Evolutionary conservation across 2,329 filamentous ascomycete genomes (phyloP).

Genomic region (Fusarium falciforme): DNA sequence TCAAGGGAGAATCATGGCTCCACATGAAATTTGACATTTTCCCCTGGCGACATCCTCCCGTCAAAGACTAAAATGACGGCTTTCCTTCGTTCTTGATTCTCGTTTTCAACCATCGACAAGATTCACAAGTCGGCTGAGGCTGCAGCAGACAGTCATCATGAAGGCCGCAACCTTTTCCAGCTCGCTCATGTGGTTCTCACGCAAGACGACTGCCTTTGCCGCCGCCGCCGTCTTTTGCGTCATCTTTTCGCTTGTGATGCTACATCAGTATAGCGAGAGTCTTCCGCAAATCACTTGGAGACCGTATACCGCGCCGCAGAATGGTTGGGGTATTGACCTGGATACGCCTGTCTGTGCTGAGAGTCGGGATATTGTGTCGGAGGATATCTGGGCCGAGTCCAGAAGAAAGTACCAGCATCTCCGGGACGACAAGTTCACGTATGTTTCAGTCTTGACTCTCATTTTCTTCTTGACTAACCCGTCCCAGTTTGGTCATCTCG

Average conservation of each 20-base stretch:
- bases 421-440: conserved; percentile 48
- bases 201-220: background rate
- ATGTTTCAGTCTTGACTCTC: conserved; percentile 16
- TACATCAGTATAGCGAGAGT: background rate
- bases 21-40: background rate
- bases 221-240: background rate
- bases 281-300: background rate
- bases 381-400: conserved; percentile 7
- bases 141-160: background rate
- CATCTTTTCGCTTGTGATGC: background rate
- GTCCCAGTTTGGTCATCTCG: conserved; percentile 47
- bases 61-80: background rate
- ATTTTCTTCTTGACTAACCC: background rate
- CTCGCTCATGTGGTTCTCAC: background rate
- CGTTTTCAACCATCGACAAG: background rate
- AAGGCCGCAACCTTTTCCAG: background rate
- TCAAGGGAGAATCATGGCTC: background rate
- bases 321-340: background rate
- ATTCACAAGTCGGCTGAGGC: background rate
- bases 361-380: background rate
- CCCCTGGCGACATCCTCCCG: background rate
- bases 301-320: background rate
- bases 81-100: background rate
- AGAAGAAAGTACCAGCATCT: conserved; percentile 36
- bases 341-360: background rate